Conservation (phyloP, 148 eudicot genomes). For the Silene latifolia region DNA sequence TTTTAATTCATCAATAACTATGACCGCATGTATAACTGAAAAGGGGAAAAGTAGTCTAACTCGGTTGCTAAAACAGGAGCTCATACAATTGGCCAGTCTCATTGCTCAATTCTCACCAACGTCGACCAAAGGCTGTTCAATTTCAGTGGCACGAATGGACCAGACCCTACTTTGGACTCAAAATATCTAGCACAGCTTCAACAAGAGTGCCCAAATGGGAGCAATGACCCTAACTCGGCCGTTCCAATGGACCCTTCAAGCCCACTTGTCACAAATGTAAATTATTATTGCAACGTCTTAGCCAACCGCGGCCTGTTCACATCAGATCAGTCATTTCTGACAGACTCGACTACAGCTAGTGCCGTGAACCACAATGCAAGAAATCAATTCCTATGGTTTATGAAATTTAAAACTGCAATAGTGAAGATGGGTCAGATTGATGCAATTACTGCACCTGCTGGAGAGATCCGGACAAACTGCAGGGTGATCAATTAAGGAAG, state of each 20-base stretch:
- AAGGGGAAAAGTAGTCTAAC: background rate
- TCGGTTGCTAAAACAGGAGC: slow-evolving; percentile 19
- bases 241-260: slow-evolving; percentile 29
- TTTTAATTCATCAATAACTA: background rate
- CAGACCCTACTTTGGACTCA: slow-evolving; percentile 49
- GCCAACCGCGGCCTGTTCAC: slow-evolving; percentile 23
- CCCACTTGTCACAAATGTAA: slow-evolving; percentile 16
- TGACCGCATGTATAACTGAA: background rate
- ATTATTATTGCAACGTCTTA: slow-evolving; percentile 21
- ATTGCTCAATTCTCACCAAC: slow-evolving; percentile 18
- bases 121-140: slow-evolving; percentile 20
- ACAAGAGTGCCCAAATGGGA: slow-evolving; percentile 48
- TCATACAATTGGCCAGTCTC: slow-evolving; percentile 28
- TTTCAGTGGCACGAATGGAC: slow-evolving; percentile 25
- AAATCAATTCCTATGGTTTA: slow-evolving; percentile 31
- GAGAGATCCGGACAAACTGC: slow-evolving; percentile 29
- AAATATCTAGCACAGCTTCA: slow-evolving; percentile 38
- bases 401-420: slow-evolving; percentile 51
- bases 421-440: slow-evolving; percentile 59
- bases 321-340: slow-evolving; percentile 36
- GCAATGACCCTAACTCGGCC: slow-evolving; percentile 31
- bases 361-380: slow-evolving; percentile 40
- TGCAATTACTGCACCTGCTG: slow-evolving; percentile 26
- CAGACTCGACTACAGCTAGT: slow-evolving; percentile 28
- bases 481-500: slow-evolving; percentile 15